These are phyloP conservation scores for Xerocomellus amylosporus DNA, from an alignment of 768 basidiomycete species.

Conservation along the genomic window DNA sequence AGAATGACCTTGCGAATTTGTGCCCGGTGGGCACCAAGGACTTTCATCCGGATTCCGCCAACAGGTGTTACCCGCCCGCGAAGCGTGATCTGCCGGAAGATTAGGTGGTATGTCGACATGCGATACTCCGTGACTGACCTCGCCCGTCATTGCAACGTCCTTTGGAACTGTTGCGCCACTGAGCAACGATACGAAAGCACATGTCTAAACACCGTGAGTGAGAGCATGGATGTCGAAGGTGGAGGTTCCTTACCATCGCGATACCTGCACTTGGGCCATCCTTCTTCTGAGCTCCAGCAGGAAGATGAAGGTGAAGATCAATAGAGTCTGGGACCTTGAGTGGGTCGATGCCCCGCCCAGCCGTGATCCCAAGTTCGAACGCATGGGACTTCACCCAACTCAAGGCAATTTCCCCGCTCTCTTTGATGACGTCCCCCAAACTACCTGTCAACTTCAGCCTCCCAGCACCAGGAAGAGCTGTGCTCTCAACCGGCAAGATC, in stretches of 20 bases:
- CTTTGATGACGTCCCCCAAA: constrained; percentile 88
- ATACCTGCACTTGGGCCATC: constrained; percentile 91
- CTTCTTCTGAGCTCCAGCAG: constrained; percentile 89
- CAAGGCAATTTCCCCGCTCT: constrained; percentile 85
- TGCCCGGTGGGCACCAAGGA: constrained; percentile 87
- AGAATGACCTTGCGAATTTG: constrained; percentile 81
- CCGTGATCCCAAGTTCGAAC: constrained; percentile 75
- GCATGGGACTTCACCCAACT: constrained; percentile 91
- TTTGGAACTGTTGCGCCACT: constrained; percentile 72
- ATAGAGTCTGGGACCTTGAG: constrained; percentile 68
- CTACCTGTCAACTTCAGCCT: constrained; percentile 76
- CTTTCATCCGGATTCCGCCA: constrained; percentile 89
- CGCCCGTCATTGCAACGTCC: constrained; percentile 86
- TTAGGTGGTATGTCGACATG: not conserved
- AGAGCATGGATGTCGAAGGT: not conserved
- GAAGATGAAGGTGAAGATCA: constrained; percentile 87
- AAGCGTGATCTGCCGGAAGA: constrained; percentile 60
- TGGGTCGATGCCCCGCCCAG: constrained; percentile 65
- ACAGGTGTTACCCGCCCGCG: constrained; percentile 80
- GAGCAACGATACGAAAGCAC: constrained; percentile 83
- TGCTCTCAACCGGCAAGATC: constrained; percentile 81
- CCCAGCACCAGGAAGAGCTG: constrained; percentile 72
- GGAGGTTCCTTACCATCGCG: constrained; percentile 60
- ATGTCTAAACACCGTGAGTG: constrained; percentile 44
- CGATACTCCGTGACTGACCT: constrained; percentile 42